Evolutionary conservation across 139 green algal genomes (phyloP), one percentile per base, ranked within the genome.

Genomic region (Chlamydomonas asymmetrica): DNA sequence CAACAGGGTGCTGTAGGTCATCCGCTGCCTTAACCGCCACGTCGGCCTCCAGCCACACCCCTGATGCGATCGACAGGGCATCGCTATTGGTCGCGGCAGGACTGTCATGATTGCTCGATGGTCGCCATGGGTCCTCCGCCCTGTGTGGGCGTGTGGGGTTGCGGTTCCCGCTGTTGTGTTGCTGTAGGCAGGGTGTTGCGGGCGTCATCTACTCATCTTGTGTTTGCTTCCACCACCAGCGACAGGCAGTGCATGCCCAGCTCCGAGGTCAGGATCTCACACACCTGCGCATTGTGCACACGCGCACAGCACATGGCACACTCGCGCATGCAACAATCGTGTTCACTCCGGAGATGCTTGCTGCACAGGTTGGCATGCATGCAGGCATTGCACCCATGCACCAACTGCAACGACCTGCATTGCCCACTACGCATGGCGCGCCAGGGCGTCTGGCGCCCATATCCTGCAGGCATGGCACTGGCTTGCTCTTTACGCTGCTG

Each of bases 211-310:
- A n/a, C n/a, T n/a, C n/a, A n/a, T n/a, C n/a, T n/a, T n/a, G n/a
- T n/a, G n/a, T n/a, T n/a, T n/a, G n/a, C n/a, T n/a, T n/a, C n/a
- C n/a, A n/a, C n/a, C n/a, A n/a, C n/a, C n/a, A 77, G 71, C 22
- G 71, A 59, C 71, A 77, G 68, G 71, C 59, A 69, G 40, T 63
- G 59, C 71, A 77, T 32, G 1, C 71, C 71, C 32, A 77, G 57
- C 32, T 77, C 59, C 0, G 41, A 37, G 23, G 20, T 52, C 20
- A 77, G 59, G 16, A 77, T 31, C 8, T 23, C 31, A 43, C 71
- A 77, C 43, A 77, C 59, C 71, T 77, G 71, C 18, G 25, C 4
- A 37, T 7, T 5, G 27, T 10, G 13, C 45, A 52, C 45, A 52
- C 45, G 13, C 18, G 45, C 13, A 52, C 13, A 16, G 45, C n/a